phyloP scores from a whole-genome alignment of 2,329 filamentous ascomycete genomes.

The Fusarium guadeloupense region DNA sequence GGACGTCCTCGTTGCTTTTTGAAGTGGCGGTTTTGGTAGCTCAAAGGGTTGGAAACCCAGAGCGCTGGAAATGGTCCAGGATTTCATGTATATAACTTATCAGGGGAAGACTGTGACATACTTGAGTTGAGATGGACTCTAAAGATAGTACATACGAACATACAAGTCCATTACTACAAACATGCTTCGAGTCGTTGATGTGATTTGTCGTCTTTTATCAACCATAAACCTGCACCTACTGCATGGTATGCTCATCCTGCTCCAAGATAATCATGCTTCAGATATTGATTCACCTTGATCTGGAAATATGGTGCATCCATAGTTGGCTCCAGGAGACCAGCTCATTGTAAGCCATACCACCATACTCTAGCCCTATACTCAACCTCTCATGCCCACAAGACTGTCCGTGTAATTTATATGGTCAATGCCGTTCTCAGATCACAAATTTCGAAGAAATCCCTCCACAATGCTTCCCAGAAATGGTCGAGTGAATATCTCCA shows the following conservation, averaged over 20 bases:
- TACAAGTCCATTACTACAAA: too few species aligned
- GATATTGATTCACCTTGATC: too few species aligned
- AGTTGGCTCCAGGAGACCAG: not conserved
- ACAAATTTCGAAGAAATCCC: conserved; percentile 1
- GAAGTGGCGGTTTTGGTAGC: not conserved
- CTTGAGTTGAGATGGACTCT: not conserved
- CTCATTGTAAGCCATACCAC: conserved; percentile 15
- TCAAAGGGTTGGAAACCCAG: not conserved
- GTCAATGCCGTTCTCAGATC: conserved; percentile 15
- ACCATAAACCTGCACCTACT: too few species aligned
- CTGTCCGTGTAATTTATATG: conserved; percentile 2
- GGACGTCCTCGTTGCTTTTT: not conserved
- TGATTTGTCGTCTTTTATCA: too few species aligned
- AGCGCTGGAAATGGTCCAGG: rapidly evolving
- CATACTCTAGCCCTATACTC: conserved; percentile 23
- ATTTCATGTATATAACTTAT: not conserved
- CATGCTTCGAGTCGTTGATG: too few species aligned
- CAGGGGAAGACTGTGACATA: not conserved
- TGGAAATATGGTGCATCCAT: not conserved
- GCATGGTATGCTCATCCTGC: too few species aligned
- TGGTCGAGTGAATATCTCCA: conserved; percentile 1
- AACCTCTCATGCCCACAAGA: not conserved
- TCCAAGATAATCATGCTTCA: too few species aligned
- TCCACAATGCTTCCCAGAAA: conserved; percentile 13
- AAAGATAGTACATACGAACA: not conserved